These are phyloP conservation scores for Trametes cinnabarina DNA, from an alignment of 768 basidiomycete species.

Conservation along the genomic window DNA sequence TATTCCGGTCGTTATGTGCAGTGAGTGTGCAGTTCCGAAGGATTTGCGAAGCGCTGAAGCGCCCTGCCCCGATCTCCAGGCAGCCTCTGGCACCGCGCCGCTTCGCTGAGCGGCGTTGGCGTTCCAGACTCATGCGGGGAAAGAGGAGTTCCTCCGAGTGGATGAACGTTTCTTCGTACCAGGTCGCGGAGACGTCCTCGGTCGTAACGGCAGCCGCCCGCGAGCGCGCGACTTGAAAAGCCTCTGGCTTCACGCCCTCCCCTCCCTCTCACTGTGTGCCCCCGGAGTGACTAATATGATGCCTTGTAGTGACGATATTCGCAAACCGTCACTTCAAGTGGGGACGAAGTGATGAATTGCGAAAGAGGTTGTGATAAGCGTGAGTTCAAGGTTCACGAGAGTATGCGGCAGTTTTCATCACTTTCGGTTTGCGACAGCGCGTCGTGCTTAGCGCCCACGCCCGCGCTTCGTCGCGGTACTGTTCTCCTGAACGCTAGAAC, in stretches of 20 bases:
- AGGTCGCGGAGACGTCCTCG: neutral
- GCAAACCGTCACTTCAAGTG: too few species aligned
- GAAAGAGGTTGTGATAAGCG: too few species aligned
- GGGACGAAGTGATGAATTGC: too few species aligned
- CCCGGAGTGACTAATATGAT: too few species aligned
- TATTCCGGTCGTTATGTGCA: neutral
- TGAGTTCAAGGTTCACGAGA: too few species aligned
- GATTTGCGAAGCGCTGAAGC: neutral
- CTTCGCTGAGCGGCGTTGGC: neutral
- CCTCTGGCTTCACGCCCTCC: neutral
- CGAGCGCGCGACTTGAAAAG: neutral
- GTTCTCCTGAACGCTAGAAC: too few species aligned
- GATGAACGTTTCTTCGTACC: neutral
- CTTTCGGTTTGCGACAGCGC: too few species aligned
- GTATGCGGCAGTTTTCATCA: too few species aligned
- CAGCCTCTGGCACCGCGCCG: neutral
- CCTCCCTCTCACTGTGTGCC: neutral
- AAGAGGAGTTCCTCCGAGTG: neutral
- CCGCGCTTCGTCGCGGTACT: too few species aligned
- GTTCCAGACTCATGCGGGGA: neutral
- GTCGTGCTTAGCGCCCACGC: too few species aligned
- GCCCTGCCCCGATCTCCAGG: neutral
- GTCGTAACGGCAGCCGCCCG: neutral
- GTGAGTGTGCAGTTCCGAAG: neutral
- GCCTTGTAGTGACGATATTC: too few species aligned